Evolutionary conservation across 1,284 basidiomycete species (phyloP).

Genomic region (Xerocomus amazonicus): DNA sequence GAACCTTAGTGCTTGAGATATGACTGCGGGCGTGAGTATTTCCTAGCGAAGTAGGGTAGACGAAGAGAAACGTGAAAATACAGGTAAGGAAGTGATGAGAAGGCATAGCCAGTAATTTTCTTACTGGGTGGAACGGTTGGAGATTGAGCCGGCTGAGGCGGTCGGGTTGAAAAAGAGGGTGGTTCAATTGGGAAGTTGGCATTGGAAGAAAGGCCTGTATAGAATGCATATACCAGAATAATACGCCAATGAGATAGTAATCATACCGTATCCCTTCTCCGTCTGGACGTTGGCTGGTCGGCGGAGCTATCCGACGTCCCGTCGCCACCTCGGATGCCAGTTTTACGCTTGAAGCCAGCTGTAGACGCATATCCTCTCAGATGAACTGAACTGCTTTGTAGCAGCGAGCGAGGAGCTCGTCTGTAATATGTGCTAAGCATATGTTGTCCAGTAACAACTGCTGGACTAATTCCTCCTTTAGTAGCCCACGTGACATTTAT

Average conservation of each 20-base stretch:
- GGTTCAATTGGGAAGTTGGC: constrained; percentile 42
- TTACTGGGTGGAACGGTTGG: constrained; percentile 23
- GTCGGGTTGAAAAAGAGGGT: constrained; percentile 53
- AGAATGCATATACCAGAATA: not conserved
- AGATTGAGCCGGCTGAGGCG: constrained; percentile 58
- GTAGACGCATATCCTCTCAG: constrained; percentile 23
- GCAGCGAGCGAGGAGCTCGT: constrained; percentile 6
- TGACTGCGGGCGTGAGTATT: constrained; percentile 29
- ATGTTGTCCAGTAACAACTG: too few relatives aligned
- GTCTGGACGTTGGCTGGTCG: constrained; percentile 24
- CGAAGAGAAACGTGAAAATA: not conserved
- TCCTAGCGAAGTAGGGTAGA: constrained; percentile 14
- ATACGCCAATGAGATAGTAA: not conserved
- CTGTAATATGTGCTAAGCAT: constrained; percentile 13
- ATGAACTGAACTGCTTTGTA: not conserved
- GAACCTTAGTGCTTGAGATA: constrained; percentile 32
- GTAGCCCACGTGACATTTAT: too few relatives aligned
- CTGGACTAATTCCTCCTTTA: too few relatives aligned
- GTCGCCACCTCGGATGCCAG: constrained; percentile 6
- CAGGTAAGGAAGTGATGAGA: not conserved
- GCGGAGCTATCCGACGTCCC: constrained; percentile 12
- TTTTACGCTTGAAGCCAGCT: constrained; percentile 26
- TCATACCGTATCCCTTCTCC: constrained; percentile 26
- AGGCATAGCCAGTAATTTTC: not conserved
- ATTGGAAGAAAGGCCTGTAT: constrained; percentile 32